phyloP scores from a whole-genome alignment of 768 basidiomycete species.

The Russula compacta region DNA sequence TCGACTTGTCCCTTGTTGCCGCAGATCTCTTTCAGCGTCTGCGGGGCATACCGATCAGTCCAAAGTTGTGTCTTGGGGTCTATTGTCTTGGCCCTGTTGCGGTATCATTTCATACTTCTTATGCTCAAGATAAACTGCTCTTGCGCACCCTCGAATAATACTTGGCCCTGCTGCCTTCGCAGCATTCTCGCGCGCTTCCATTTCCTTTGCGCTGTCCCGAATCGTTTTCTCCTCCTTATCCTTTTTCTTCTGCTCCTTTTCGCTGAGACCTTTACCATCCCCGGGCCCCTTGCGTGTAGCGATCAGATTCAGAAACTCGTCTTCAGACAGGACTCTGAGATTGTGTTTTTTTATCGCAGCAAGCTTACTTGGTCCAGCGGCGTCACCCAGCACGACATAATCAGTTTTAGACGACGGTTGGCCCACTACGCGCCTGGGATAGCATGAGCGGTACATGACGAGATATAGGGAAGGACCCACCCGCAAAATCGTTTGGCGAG shows the following conservation, averaged over 20 bases:
- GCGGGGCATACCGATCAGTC: constrained; percentile 94
- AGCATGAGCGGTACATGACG: neutral
- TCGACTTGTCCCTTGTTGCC: constrained; percentile 93
- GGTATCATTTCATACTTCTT: neutral
- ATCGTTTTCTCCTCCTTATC: constrained; percentile 76
- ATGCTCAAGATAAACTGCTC: constrained; percentile 1
- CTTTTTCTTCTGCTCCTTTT: constrained; percentile 73
- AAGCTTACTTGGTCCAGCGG: constrained; percentile 87
- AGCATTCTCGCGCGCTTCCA: constrained; percentile 62
- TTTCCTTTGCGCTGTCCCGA: constrained; percentile 59
- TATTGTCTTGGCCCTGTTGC: constrained; percentile 26
- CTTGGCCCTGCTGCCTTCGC: constrained; percentile 16
- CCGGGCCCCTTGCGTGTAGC: constrained; percentile 52
- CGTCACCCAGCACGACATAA: constrained; percentile 80
- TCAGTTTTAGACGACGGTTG: constrained; percentile 87
- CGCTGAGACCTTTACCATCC: constrained; percentile 43
- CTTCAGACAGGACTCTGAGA: constrained; percentile 72
- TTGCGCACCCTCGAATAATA: constrained; percentile 21
- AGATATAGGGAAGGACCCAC: constrained; percentile 37
- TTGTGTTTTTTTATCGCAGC: constrained; percentile 74
- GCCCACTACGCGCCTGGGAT: constrained; percentile 65
- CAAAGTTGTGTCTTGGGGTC: constrained; percentile 67
- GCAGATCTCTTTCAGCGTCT: constrained; percentile 79
- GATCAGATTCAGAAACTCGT: constrained; percentile 79
- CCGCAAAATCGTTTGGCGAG: constrained; percentile 90